Conservation (phyloP, 495 filamentous ascomycete species). For the Letharia lupina region DNA sequence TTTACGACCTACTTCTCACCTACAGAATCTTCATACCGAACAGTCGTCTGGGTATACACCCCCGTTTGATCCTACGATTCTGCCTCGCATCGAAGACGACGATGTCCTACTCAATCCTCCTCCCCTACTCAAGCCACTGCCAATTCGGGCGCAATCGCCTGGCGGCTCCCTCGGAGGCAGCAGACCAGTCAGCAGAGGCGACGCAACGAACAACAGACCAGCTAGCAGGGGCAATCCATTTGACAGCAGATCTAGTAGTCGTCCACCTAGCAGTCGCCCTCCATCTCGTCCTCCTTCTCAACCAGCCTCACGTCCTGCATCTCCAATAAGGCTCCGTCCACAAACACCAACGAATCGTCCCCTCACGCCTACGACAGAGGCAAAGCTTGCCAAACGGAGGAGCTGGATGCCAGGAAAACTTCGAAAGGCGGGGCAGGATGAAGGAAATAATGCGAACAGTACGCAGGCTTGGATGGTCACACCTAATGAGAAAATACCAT, state of each 20-base stretch:
- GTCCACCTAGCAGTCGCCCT: background rate
- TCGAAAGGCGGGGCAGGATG: conserved; percentile 35
- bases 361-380: conserved; percentile 18
- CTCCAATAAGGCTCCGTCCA: conserved; percentile 11
- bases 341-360: conserved; percentile 2
- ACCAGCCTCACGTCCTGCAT: conserved; percentile 31
- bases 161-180: conserved; percentile 3
- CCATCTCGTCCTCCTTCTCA: conserved; percentile 27
- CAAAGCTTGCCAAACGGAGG: conserved; percentile 34
- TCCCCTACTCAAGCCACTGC: conserved; percentile 14
- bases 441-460: conserved; percentile 20
- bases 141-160: conserved; percentile 5
- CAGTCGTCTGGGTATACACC: conserved; percentile 10
- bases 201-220: conserved; percentile 36
- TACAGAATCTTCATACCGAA: conserved; percentile 8
- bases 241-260: conserved; percentile 32
- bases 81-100: conserved; percentile 15
- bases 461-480: conserved; percentile 56
- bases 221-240: conserved; percentile 29
- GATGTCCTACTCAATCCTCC: conserved; percentile 9
- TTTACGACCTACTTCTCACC: conserved; percentile 7
- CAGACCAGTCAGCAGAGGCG: conserved; percentile 21
- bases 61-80: conserved; percentile 8
- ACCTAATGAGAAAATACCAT: conserved; percentile 49
- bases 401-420: conserved; percentile 49